phyloP scores from a whole-genome alignment of 495 filamentous ascomycete genomes.

The Neurospora discreta region DNA sequence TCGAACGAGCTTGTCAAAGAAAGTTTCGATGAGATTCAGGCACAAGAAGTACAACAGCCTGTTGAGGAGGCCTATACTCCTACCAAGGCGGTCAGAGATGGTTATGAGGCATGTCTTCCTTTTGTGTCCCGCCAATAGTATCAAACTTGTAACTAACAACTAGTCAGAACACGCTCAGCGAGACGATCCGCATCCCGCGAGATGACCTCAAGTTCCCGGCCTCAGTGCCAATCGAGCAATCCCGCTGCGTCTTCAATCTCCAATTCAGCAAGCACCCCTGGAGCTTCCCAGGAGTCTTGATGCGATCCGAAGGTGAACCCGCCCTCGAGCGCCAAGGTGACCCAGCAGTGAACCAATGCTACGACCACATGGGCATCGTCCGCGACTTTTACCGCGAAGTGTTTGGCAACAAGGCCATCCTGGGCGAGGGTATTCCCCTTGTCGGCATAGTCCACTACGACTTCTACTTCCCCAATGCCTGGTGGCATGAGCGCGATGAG shows the following conservation, averaged over 20 bases:
- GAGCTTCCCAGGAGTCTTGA: background rate
- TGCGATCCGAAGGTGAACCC: background rate
- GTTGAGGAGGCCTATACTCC: background rate
- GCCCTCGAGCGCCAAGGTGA: background rate
- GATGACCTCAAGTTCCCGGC: background rate
- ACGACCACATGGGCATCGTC: background rate
- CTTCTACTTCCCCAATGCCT: background rate
- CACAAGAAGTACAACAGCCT: background rate
- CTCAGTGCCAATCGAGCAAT: background rate
- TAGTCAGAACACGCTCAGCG: background rate
- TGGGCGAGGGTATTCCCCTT: background rate
- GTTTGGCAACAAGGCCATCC: background rate
- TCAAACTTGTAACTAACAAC: background rate
- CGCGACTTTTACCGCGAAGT: background rate
- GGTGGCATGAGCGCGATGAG: background rate
- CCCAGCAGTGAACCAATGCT: background rate
- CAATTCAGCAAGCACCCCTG: background rate
- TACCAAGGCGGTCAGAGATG: background rate
- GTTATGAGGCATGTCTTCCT: background rate
- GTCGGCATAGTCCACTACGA: background rate
- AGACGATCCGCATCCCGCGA: background rate
- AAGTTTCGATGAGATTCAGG: background rate
- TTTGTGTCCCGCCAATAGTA: background rate
- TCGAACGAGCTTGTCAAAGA: background rate
- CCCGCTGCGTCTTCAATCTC: background rate